Evolutionary conservation across 345 rosid species (phyloP), one percentile per base, ranked within the genome.

Genomic region (Noccaea bulbosa): DNA sequence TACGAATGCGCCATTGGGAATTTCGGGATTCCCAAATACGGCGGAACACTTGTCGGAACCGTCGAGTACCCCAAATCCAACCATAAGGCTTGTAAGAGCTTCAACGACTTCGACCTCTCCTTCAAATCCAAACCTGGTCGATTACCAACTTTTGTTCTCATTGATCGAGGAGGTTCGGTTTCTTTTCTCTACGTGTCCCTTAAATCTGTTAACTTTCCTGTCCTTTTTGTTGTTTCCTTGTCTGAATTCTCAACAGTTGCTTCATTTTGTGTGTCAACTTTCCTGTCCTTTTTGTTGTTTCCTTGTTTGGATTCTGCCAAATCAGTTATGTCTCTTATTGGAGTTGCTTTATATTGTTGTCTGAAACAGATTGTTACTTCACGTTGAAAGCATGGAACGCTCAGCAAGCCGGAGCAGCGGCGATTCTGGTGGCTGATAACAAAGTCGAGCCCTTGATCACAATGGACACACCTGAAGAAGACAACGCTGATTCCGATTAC

Each of bases 401-500:
- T 1, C 62, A 57, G 10, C 14, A 57, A 57, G 62, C 62, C 6
- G 62, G 46, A 6, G 62, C 62, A 17, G 62, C 62, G 8, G 62
- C 62, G 14, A 57, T 57, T 57, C 62, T 57, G 0, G 62, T 38
- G 6, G 45, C 62, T 4, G 62, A 57, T 38, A 57, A 57, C 62
- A 57, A n/a, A 57, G 3, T 57, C 16, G 62, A 57, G 16, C 46
- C 62, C 20, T n/a, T 57, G 11, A 57, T 57, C 62, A 57, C 62
- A 17, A 57, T 57, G 62, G 62, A 38, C 6, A 57, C 62, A 57
- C 62, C 62, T 16, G 62, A 57, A 38, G 62, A 57, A 57, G 62
- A 57, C 62, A 38, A 6, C 11, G 62, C 62, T 6, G 7, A 57
- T 20, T 14, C 15, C 2, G 62, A 57, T 8, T 57, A 57, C 39